Base-by-base conservation (phyloP, 805 yeast genomes). In the Lipomyces sp. region DNA sequence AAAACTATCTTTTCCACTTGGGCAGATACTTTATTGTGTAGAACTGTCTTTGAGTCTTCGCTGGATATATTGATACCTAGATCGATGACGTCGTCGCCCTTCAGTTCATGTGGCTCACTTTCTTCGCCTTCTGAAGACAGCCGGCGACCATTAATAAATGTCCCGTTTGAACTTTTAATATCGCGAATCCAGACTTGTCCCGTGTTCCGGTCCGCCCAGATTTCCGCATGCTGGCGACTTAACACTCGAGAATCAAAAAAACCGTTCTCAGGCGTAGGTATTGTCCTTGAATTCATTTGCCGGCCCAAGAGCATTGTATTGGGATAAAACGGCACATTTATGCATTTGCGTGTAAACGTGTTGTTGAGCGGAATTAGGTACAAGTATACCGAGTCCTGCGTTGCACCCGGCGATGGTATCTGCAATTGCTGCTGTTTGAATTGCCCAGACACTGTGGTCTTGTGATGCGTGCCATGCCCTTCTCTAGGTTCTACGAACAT, bases 181-280 rank as follows among this genome's bases (percentile, higher is more conserved):
- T 95, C 99, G 71, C 88, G 86, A 33, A 95, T 83, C 82, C 83
- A 91, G 29, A 96, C 82, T 66, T 83, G 84, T 4, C 93, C 92
- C 3, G 80, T 78, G 33, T 77, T 77, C 18, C 85, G 81, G 71
- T 90, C 95, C 48, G 92, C 85, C 80, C 85, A 90, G 69, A 95
- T 79, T 73, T 90, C 94, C 0, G 99, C 99, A 78, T 95, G 99
- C 74, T 90, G 95, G 71, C 99, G 82, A 24, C 96, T 88, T 57
- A 95, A 83, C 10, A 96, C 98, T 35, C 98, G 82, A 10, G 97
- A 91, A 78, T 95, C 98, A 75, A 95, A 95, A 76, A 85, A 93
- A 0, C 98, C 99, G 76, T 96, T 96, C 48, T 90, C 88, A 1
- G 90, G 79, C 35, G 81, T 79, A 0, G 89, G 88, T 50, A 80